Conservation (phyloP, 2,329 filamentous ascomycete genomes). For the Pseudogymnoascus sp. region DNA sequence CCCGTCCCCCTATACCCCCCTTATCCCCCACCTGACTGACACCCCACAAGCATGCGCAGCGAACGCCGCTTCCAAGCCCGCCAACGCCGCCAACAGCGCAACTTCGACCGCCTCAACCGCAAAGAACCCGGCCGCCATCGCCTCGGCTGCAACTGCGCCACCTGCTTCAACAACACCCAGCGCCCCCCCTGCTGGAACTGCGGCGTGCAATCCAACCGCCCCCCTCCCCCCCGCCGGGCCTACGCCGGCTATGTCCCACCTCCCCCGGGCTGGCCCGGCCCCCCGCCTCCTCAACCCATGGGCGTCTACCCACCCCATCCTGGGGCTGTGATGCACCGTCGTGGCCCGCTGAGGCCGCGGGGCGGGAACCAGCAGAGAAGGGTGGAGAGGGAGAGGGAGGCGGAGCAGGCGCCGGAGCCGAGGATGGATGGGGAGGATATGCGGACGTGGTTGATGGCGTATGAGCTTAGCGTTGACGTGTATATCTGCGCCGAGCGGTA, state of each 20-base stretch:
- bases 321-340: slow-evolving; percentile 10
- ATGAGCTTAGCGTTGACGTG: slow-evolving; percentile 39
- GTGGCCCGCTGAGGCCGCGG: slow-evolving; percentile 15
- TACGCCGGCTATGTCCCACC: slow-evolving; percentile 10
- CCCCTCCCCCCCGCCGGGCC: slow-evolving; percentile 17
- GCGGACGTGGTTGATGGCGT: slow-evolving; percentile 39
- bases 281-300: slow-evolving; percentile 15
- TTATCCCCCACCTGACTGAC: not conserved
- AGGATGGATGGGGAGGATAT: slow-evolving; percentile 36
- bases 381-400: slow-evolving; percentile 14
- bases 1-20: not conserved
- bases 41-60: slow-evolving; percentile 14
- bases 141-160: slow-evolving; percentile 36
- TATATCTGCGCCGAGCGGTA: slow-evolving; percentile 42
- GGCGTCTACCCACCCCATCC: slow-evolving; percentile 7
- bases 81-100: slow-evolving; percentile 29
- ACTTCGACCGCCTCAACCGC: slow-evolving; percentile 31
- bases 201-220: slow-evolving; percentile 26
- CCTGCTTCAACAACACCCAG: slow-evolving; percentile 28
- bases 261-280: not conserved
- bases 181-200: slow-evolving; percentile 37
- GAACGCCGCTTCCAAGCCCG: slow-evolving; percentile 28
- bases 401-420: slow-evolving; percentile 16
- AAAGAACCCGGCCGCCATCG: slow-evolving; percentile 39
- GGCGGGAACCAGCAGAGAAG: slow-evolving; percentile 18